Evolutionary conservation across 352 stramenopile genomes (phyloP).

Genomic region (Phytophthora citrophthora): DNA sequence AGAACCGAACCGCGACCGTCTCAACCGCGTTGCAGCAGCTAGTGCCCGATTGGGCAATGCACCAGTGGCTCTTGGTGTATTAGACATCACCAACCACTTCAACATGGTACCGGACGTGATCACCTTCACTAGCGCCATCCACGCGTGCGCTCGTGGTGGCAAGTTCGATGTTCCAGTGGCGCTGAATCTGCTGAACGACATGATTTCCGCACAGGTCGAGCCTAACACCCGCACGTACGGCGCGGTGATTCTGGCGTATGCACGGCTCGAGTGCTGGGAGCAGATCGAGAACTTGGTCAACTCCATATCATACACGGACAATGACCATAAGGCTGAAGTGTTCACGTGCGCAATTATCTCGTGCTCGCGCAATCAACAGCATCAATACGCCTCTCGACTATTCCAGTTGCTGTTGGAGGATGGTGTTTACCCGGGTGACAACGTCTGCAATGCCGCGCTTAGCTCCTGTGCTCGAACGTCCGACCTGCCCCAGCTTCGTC

Average conservation of each 20-base stretch:
- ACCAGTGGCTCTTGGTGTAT: conserved; percentile 65
- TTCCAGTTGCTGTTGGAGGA: conserved; percentile 75
- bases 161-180: conserved; percentile 55
- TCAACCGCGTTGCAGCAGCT: conserved; percentile 76
- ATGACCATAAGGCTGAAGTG: conserved; percentile 64
- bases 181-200: conserved; percentile 79
- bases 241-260: conserved; percentile 70
- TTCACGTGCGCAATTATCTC: conserved; percentile 81
- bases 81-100: conserved; percentile 78
- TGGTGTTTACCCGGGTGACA: conserved; percentile 71
- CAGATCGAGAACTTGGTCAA: conserved; percentile 71
- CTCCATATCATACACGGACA: conserved; percentile 62
- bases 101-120: conserved; percentile 67
- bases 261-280: conserved; percentile 69
- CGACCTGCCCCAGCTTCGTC: conserved; percentile 60
- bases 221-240: conserved; percentile 84
- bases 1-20: conserved; percentile 49
- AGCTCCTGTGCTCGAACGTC: conserved; percentile 70
- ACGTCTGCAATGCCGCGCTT: conserved; percentile 74
- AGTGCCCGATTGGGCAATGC: conserved; percentile 73
- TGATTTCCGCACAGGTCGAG: conserved; percentile 60
- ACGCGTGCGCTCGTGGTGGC: conserved; percentile 70
- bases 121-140: conserved; percentile 84
- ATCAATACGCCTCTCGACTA: conserved; percentile 58
- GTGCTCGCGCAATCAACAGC: conserved; percentile 76